phyloP scores from a whole-genome alignment of 108 stramenopile genomes.

The Fistulifera pelliculosa region DNA sequence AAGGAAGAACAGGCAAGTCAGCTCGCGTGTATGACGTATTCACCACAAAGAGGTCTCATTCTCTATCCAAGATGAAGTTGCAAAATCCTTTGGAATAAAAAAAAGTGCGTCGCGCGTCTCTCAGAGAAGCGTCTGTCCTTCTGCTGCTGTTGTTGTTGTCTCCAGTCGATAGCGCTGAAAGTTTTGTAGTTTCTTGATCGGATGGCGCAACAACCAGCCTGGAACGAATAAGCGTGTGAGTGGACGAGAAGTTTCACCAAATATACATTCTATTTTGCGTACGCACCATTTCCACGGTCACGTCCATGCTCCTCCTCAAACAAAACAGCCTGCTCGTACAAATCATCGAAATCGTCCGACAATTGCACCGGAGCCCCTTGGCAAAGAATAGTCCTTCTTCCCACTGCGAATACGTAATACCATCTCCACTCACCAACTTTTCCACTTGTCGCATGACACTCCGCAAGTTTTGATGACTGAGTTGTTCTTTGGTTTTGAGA shows the following conservation, averaged over 20 bases:
- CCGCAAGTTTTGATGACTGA: background rate
- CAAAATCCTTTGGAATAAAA: too few species aligned
- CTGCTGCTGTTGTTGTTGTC: constrained; percentile 3
- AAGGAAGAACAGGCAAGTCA: too few species aligned
- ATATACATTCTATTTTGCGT: background rate
- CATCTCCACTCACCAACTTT: constrained; percentile 5
- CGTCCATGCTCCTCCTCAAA: constrained; percentile 17
- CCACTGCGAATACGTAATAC: constrained; percentile 10
- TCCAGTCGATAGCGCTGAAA: constrained; percentile 9
- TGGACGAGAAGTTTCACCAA: background rate
- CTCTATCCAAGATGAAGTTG: too few species aligned
- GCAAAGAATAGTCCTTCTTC: background rate
- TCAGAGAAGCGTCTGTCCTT: too few species aligned
- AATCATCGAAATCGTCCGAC: constrained; percentile 8
- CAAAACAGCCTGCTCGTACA: constrained; percentile 12
- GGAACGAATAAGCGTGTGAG: background rate
- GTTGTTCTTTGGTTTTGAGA: background rate
- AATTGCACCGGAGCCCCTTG: background rate
- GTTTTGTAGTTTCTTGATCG: constrained; percentile 16
- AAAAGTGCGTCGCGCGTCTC: too few species aligned
- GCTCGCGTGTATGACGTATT: too few species aligned
- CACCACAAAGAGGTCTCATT: too few species aligned
- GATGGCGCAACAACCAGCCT: constrained; percentile 24
- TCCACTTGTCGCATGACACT: constrained; percentile 11
- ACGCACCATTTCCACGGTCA: constrained; percentile 18